phyloP scores from a whole-genome alignment of 306 rosid genomes.

The Glycine latifolia region DNA sequence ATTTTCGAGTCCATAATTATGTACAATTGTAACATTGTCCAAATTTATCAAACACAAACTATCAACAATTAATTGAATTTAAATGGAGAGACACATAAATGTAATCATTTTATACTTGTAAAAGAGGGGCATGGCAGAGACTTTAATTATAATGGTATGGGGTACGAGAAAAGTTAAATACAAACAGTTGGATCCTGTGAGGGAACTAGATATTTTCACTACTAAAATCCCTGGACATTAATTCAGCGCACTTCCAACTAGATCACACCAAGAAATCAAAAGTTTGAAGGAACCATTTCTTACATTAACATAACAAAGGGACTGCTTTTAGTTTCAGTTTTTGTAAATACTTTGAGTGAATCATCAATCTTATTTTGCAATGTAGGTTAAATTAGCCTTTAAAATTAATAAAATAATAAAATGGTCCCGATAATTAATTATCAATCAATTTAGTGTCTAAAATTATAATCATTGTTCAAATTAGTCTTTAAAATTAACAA shows the following conservation, averaged over 20 bases:
- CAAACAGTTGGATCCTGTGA: constrained; percentile 30
- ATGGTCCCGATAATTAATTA: too few species aligned
- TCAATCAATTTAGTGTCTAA: too few species aligned
- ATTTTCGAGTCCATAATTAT: not conserved
- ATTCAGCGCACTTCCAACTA: constrained; percentile 35
- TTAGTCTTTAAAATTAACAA: too few species aligned
- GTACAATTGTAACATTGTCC: not conserved
- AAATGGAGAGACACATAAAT: constrained; percentile 8
- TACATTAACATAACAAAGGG: not conserved
- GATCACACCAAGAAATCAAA: constrained; percentile 25
- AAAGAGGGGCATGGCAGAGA: not conserved
- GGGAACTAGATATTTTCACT: constrained; percentile 4
- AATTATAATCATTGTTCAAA: too few species aligned
- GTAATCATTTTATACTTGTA: not conserved
- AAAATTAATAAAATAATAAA: too few species aligned
- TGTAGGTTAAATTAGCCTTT: not conserved
- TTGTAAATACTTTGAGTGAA: not conserved
- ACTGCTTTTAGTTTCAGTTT: not conserved
- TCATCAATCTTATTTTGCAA: too few species aligned
- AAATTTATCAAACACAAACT: not conserved
- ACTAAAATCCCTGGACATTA: constrained; percentile 18
- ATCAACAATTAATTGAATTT: constrained; percentile 17
- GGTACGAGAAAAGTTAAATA: constrained; percentile 7
- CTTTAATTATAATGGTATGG: constrained; percentile 14
- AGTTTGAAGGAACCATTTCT: not conserved